These are phyloP conservation scores for Eruca vesicaria DNA, from an alignment of 441 rosid genomes.

Conservation along the genomic window DNA sequence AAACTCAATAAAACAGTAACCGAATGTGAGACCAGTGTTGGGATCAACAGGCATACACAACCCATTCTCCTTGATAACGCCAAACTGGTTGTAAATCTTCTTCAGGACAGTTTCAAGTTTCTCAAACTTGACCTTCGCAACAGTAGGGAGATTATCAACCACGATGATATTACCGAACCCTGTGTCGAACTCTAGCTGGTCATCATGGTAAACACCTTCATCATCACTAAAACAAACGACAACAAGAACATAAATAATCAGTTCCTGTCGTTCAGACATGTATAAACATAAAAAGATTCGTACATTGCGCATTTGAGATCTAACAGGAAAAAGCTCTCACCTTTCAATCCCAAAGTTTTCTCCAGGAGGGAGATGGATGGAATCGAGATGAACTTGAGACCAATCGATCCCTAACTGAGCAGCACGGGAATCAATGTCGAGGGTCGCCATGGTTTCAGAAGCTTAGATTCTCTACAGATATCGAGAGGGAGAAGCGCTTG, in stretches of 20 bases:
- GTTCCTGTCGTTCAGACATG: neutral
- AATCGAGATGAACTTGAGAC: slow-evolving; percentile 32
- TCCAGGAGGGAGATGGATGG: slow-evolving; percentile 68
- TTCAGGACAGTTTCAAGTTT: slow-evolving; percentile 83
- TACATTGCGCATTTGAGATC: neutral
- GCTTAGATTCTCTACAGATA: neutral
- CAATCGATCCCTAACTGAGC: slow-evolving; percentile 53
- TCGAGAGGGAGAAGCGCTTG: neutral
- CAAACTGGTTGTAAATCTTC: slow-evolving; percentile 69
- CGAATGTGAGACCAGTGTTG: slow-evolving; percentile 56
- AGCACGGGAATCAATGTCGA: slow-evolving; percentile 45
- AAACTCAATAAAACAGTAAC: slow-evolving; percentile 87
- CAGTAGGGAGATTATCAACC: slow-evolving; percentile 83
- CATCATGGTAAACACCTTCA: slow-evolving; percentile 73
- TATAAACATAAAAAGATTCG: neutral
- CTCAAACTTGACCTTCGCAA: slow-evolving; percentile 70
- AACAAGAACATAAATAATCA: neutral
- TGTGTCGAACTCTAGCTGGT: slow-evolving; percentile 66
- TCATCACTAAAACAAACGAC: slow-evolving; percentile 69
- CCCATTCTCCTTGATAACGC: slow-evolving; percentile 81
- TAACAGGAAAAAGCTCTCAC: slow-evolving; percentile 32
- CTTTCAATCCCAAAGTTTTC: slow-evolving; percentile 64
- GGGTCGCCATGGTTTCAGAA: neutral
- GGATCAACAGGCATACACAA: slow-evolving; percentile 88
- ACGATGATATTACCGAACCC: slow-evolving; percentile 79